Evolutionary conservation across 164 flowering plant species (phyloP).

Genomic region (Tinospora cordifolia): DNA sequence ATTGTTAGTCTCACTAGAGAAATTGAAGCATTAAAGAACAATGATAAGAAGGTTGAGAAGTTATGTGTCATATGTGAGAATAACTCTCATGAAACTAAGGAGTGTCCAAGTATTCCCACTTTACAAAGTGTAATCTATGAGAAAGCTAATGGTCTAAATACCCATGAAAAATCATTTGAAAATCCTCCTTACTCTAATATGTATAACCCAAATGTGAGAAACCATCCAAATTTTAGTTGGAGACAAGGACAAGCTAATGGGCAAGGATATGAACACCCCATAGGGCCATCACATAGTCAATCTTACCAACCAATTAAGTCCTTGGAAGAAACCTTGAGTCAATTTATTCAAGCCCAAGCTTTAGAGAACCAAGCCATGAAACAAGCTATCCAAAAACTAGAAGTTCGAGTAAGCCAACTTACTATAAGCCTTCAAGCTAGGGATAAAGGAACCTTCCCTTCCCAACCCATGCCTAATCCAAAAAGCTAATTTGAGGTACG

Average conservation of each 20-base stretch:
- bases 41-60: neutral
- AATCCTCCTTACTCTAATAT: neutral
- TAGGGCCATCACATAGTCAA: neutral
- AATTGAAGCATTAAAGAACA: neutral
- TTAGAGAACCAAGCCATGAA: no score
- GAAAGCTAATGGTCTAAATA: neutral
- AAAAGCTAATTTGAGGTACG: neutral
- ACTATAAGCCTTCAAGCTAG: neutral
- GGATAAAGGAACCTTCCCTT: neutral
- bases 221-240: neutral
- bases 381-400: no score
- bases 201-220: neutral
- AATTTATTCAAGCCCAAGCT: neutral
- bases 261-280: no score
- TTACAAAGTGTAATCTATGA: neutral
- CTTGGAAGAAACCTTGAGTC: neutral
- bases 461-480: neutral
- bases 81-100: neutral
- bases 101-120: neutral
- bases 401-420: neutral
- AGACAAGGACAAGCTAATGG: neutral
- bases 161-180: neutral
- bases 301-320: neutral
- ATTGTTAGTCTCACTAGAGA: neutral
- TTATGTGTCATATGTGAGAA: slow-evolving; percentile 7